A percentile compares a stretch with the other conserved stretches of the same genome.
Conservation (phyloP, 164 flowering plant genomes). For the Amborella trichopoda region DNA sequence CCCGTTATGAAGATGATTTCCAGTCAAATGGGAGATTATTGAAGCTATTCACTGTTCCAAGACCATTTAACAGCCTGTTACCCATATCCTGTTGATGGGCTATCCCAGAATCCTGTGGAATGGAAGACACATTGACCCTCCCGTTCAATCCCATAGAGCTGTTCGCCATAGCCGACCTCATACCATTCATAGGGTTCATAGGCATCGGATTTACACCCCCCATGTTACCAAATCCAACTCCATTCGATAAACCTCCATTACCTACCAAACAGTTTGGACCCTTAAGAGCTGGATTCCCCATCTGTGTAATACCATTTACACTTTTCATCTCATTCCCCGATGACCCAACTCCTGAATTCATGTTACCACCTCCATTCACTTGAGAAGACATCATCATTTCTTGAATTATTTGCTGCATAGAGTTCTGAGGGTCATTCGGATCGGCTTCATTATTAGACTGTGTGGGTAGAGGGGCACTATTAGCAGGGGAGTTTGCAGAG, state of each 20-base stretch:
- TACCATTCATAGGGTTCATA: conserved; percentile 30
- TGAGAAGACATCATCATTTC: conserved; percentile 79
- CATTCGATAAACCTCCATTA: conserved; percentile 32
- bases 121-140: conserved; percentile 38
- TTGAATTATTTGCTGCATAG: conserved; percentile 83
- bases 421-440: conserved; percentile 67
- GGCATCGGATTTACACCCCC: conserved; percentile 43
- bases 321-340: conserved; percentile 54
- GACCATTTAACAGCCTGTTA: conserved; percentile 56
- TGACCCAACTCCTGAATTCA: conserved; percentile 40
- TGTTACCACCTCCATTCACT: conserved; percentile 35
- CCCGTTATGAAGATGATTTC: conserved; percentile 53
- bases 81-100: conserved; percentile 66
- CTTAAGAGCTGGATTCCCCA: conserved; percentile 26
- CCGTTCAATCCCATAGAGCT: conserved; percentile 55
- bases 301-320: conserved; percentile 39
- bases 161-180: conserved; percentile 50
- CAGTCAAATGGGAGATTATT: conserved; percentile 81
- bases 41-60: conserved; percentile 70
- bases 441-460: conserved; percentile 56
- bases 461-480: conserved; percentile 36
- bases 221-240: conserved; percentile 39
- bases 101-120: conserved; percentile 40
- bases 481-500: conserved; percentile 62
- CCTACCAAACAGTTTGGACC: conserved; percentile 33